Evolutionary conservation across 2,329 filamentous ascomycete genomes (phyloP).

Genomic region (Apiospora sp.): DNA sequence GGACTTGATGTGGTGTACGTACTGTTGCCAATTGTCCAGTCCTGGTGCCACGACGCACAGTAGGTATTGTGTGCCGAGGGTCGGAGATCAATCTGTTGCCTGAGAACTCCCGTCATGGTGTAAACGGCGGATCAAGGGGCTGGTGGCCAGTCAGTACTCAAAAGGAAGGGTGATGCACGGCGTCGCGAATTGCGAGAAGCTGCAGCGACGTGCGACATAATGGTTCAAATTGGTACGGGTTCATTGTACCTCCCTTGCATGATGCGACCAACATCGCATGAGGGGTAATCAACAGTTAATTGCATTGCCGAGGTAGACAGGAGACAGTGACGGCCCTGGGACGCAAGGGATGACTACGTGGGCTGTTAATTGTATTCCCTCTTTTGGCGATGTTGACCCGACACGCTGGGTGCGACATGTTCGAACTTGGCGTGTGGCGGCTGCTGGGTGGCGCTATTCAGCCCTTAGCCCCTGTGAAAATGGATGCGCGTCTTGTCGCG

Average conservation of each 20-base stretch:
- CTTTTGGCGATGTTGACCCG: not conserved
- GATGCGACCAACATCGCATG: not conserved
- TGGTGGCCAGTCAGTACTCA: too few species aligned
- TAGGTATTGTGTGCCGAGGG: conserved; percentile 30
- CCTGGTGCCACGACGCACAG: conserved; percentile 32
- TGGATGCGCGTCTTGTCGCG: too few species aligned
- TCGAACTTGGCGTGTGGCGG: too few species aligned
- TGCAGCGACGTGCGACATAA: not conserved
- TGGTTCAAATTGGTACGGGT: not conserved
- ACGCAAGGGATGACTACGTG: not conserved
- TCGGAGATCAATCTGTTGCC: conserved; percentile 34
- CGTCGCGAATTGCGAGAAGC: not conserved
- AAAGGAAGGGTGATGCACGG: too few species aligned
- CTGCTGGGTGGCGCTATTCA: too few species aligned
- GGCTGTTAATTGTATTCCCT: too few species aligned
- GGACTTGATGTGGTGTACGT: not conserved
- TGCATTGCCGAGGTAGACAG: not conserved
- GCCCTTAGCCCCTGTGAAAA: too few species aligned
- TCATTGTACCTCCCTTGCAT: not conserved
- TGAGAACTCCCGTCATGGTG: conserved; percentile 29
- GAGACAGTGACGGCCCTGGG: not conserved
- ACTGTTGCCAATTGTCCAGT: conserved; percentile 36
- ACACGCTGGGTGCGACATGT: too few species aligned
- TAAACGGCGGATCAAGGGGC: too few species aligned
- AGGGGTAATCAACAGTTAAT: not conserved